A percentile compares a stretch with the other conserved stretches of the same genome.
These are phyloP conservation scores for Gracilaria domingensis DNA, from an alignment of 23 red algal genomes.

Conservation along the genomic window DNA sequence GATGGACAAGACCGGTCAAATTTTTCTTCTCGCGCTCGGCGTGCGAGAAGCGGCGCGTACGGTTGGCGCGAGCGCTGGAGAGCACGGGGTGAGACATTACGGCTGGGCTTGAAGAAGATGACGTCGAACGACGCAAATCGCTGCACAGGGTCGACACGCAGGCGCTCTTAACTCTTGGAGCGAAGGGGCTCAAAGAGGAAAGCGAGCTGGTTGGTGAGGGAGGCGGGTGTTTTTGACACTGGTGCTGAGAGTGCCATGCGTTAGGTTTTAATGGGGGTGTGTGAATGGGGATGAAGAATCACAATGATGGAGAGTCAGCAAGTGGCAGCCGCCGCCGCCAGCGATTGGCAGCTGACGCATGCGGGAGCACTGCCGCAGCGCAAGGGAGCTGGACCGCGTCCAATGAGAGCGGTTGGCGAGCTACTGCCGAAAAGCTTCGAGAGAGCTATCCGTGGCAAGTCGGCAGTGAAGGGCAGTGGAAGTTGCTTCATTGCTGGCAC, in stretches of 20 bases:
- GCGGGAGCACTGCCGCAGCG: background rate
- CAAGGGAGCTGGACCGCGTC: background rate
- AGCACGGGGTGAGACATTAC: conserved; percentile 60
- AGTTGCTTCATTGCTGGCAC: background rate
- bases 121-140: background rate
- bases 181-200: no score
- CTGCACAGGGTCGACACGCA: background rate
- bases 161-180: no score
- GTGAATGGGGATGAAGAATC: no score
- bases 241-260: no score
- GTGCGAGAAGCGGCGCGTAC: conserved; percentile 71
- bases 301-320: background rate
- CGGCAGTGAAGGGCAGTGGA: conserved; percentile 22
- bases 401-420: background rate
- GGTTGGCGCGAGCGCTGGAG: conserved; percentile 61
- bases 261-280: no score
- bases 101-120: background rate
- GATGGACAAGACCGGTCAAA: conserved; percentile 84
- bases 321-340: no score
- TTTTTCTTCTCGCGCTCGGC: conserved; percentile 63
- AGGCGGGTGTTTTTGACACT: no score
- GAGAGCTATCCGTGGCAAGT: background rate
- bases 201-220: no score
- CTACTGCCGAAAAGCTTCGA: background rate
- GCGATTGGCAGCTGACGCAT: background rate